Percentiles rank a stretch among this genome's conserved stretches.
These are phyloP conservation scores for Combretum micranthum DNA, from an alignment of 345 rosid species.

Conservation along the genomic window DNA sequence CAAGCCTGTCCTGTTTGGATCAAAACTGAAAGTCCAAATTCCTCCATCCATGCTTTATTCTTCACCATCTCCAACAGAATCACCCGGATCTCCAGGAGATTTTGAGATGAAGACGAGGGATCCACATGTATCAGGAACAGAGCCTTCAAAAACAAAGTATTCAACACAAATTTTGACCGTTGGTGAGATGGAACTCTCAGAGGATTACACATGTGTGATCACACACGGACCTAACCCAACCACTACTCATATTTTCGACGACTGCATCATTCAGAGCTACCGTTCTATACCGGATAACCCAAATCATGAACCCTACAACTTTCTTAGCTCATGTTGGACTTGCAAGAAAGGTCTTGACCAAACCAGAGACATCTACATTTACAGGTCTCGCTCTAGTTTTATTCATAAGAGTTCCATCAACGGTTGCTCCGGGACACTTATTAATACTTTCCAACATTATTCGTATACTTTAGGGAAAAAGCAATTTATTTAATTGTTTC, in stretches of 20 bases:
- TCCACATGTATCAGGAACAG: constrained; percentile 32
- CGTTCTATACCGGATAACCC: constrained; percentile 12
- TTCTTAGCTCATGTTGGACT: constrained; percentile 50
- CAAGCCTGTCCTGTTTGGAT: constrained; percentile 48
- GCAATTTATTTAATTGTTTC: too few relatives aligned
- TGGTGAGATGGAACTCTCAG: constrained; percentile 60
- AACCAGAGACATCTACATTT: constrained; percentile 45
- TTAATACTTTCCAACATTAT: too few relatives aligned
- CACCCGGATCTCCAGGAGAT: constrained; percentile 27
- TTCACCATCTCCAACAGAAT: constrained; percentile 10
- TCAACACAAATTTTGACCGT: constrained; percentile 6
- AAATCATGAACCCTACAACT: constrained; percentile 9
- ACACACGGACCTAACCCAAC: constrained; percentile 66
- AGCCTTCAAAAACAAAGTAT: constrained; percentile 1
- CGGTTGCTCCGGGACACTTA: too few relatives aligned
- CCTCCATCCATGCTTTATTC: constrained; percentile 19
- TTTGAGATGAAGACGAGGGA: constrained; percentile 6
- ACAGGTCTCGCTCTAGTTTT: constrained; percentile 35
- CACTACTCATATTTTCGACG: constrained; percentile 66
- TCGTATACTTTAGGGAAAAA: too few relatives aligned
- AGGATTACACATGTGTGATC: constrained; percentile 70
- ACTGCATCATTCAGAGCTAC: constrained; percentile 53
- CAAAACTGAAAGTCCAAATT: constrained; percentile 49
- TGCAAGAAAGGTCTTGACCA: constrained; percentile 65
- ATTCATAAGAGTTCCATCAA: too few relatives aligned